A percentile compares a stretch with the other conserved stretches of the same genome.
phyloP scores from a whole-genome alignment of 2,329 filamentous ascomycete species.

The Cercospora janseana region DNA sequence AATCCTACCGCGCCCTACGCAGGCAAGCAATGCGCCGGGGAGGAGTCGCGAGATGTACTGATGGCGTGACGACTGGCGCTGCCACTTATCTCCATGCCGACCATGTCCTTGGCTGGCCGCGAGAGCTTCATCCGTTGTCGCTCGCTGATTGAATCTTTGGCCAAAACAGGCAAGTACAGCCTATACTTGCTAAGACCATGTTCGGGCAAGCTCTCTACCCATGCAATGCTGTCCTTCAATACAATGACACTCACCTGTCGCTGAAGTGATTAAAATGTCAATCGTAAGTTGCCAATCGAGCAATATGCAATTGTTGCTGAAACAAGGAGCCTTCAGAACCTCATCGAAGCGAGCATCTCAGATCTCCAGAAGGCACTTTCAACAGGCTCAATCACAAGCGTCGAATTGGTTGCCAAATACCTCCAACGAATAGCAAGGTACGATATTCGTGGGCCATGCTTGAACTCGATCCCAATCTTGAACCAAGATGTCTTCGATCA shows the following conservation, averaged over 20 bases:
- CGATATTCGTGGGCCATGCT: conserved; percentile 43
- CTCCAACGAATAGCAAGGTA: conserved; percentile 50
- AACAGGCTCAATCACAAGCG: conserved; percentile 43
- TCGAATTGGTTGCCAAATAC: conserved; percentile 49
- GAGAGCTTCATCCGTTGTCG: no score
- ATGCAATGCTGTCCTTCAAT: no score
- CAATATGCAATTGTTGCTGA: background rate
- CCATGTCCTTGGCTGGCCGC: no score
- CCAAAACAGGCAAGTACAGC: background rate
- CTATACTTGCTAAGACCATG: background rate
- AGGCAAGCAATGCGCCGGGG: no score
- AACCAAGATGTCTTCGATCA: conserved; percentile 49
- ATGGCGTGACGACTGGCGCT: no score
- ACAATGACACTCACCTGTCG: background rate
- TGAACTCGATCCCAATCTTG: conserved; percentile 52
- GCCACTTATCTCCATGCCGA: no score
- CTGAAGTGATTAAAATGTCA: conserved; percentile 7
- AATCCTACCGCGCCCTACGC: no score
- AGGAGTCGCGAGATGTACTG: no score
- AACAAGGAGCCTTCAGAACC: conserved; percentile 25
- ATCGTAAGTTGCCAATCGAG: conserved; percentile 8
- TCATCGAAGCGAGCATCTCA: conserved; percentile 51
- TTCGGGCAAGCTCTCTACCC: background rate
- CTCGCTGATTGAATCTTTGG: no score
- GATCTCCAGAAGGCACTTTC: conserved; percentile 47